Base-by-base conservation (phyloP, 2,329 filamentous ascomycete species). In the Byssoonygena ceratinophila region DNA sequence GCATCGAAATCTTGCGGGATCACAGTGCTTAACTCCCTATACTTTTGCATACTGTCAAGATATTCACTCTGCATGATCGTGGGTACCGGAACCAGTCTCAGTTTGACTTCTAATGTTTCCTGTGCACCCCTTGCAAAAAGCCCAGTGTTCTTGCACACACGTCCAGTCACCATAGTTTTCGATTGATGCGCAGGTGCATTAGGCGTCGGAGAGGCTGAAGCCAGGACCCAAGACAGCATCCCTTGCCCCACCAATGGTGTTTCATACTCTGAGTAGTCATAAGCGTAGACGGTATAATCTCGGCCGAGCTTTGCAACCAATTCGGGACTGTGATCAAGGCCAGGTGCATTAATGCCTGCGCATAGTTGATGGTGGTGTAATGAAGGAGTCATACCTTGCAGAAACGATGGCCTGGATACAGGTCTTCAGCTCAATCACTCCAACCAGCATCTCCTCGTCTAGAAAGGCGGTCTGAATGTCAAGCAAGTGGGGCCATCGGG, bases 221-320 rank as follows among this genome's bases (percentile, higher is more conserved):
- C 77, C 43, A 97, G 75, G 20, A 84, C 81, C 79, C 85, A 85
- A 34, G 92, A 97, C 18, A 98, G 76, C 82, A 97, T 87, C 50
- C 94, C 92, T 69, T 98, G 91, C 20, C 92, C 92, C 22, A 96
- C 91, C 52, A 97, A 77, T 50, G 94, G 92, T 16, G 84, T 87
- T 64, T 96, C 90, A 58, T 87, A 86, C 70, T 98, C 92, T 11
- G 92, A 96, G 68, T 91, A 97, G 68, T 98, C 92, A 72, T 88
- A 87, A 27, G 91, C 89, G 70, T 98, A 98, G 53, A 98, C 83
- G n/a, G 89, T 92, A 71, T 92, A 98, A 71, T 98, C 90, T 68
- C 80, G 72, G 71, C 84, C 76, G 55, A 84, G 66, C 74, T 84
- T 75, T 64, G 81, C 80, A 44, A 89, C 74, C 43, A 98, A 78